Percentiles rank a stretch among this genome's conserved stretches.
Conservation (phyloP, 306 rosid genomes). For the Mucuna pruriens region DNA sequence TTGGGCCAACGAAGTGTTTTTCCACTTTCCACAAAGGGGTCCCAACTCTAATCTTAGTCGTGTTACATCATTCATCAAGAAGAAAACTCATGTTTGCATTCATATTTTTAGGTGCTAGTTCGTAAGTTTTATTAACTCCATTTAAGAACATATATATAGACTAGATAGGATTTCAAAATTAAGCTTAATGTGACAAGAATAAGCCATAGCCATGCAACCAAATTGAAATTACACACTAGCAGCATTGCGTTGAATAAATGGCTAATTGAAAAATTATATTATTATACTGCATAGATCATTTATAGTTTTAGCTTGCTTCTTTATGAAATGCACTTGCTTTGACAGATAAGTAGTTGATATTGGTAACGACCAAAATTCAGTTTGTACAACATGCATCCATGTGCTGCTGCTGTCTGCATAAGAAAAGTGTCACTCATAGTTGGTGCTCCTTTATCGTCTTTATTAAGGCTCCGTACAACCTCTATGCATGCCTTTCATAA, state of each 20-base stretch:
- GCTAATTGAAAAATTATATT: too few species aligned
- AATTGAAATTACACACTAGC: not conserved
- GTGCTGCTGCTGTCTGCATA: conserved; percentile 30
- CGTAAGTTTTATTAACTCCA: not conserved
- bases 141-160: not conserved
- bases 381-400: conserved; percentile 36
- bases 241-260: not conserved
- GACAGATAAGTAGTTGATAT: conserved; percentile 16
- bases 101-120: not conserved
- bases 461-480: not conserved
- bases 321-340: conserved; percentile 38
- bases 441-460: conserved; percentile 27
- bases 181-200: not conserved
- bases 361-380: conserved; percentile 32
- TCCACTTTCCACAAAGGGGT: conserved; percentile 39
- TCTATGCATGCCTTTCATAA: conserved; percentile 19
- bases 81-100: not conserved
- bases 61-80: conserved; percentile 13
- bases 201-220: not conserved
- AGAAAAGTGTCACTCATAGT: conserved; percentile 26
- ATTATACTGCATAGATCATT: not conserved
- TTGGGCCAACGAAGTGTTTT: conserved; percentile 4
- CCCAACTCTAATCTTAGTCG: not conserved
- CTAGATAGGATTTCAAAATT: not conserved
- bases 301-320: not conserved